Percentiles rank a stretch among this genome's conserved stretches.
Conservation (phyloP, 345 rosid genomes). For the Salix caprea region DNA sequence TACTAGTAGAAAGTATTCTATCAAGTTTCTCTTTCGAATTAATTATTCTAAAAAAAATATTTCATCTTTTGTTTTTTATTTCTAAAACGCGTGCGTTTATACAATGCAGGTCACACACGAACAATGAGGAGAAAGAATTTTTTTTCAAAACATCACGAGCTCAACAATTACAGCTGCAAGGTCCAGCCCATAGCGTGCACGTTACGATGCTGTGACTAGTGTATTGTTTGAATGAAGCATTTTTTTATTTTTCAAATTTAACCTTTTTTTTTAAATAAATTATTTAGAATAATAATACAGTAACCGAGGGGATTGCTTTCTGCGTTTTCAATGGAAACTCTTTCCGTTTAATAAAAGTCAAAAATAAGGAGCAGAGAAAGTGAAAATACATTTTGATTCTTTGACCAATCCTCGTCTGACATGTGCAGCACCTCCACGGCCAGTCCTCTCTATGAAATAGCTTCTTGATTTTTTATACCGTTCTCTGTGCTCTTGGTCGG, state of each 20-base stretch:
- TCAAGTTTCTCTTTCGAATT: no score
- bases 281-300: neutral
- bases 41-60: no score
- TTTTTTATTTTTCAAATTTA: no score
- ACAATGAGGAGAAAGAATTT: no score
- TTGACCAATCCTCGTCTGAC: neutral
- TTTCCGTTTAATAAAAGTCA: neutral
- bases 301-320: neutral
- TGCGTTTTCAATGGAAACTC: neutral
- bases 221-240: no score
- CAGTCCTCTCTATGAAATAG: neutral
- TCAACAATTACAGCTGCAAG: neutral
- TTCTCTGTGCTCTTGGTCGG: slow-evolving; percentile 3
- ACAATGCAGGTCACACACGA: no score
- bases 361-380: neutral
- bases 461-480: neutral
- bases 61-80: no score
- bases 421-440: no score
- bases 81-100: no score
- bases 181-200: neutral
- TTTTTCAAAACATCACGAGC: no score
- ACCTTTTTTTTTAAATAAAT: no score
- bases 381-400: neutral
- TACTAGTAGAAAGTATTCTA: no score
- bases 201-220: neutral